phyloP scores from a whole-genome alignment of 768 basidiomycete species.

The Dioszegia crocea region DNA sequence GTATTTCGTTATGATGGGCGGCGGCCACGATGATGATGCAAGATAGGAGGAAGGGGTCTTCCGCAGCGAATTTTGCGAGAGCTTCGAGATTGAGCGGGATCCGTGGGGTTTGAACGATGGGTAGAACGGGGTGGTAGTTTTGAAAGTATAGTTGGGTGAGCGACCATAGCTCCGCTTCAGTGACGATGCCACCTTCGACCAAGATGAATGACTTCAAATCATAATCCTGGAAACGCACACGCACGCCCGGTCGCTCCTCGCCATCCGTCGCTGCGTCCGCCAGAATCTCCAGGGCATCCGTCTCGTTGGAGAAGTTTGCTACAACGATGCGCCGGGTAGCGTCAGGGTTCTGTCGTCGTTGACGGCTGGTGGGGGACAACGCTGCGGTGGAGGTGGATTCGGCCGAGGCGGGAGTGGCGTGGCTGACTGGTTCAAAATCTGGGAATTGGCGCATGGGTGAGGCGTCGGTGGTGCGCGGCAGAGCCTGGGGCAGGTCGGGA shows the following conservation, averaged over 20 bases:
- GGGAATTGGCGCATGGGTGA: not conserved
- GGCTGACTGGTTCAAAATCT: not conserved
- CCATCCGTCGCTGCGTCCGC: slow-evolving; percentile 41
- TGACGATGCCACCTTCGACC: slow-evolving; percentile 32
- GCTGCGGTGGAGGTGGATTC: slow-evolving; percentile 21
- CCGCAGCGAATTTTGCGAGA: slow-evolving; percentile 24
- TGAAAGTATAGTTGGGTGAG: slow-evolving; percentile 32
- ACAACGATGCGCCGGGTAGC: slow-evolving; percentile 39
- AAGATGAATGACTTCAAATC: slow-evolving; percentile 25
- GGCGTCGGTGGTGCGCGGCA: not conserved
- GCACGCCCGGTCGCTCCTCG: not conserved
- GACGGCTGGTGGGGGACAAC: slow-evolving; percentile 21
- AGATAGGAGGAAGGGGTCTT: slow-evolving; percentile 35
- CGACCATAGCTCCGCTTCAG: slow-evolving; percentile 19
- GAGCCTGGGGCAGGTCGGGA: slow-evolving; percentile 6
- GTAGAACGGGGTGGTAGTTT: slow-evolving; percentile 35
- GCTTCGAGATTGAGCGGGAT: slow-evolving; percentile 31
- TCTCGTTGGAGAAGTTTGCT: slow-evolving; percentile 44
- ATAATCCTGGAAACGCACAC: slow-evolving; percentile 13
- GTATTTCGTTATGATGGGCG: slow-evolving; percentile 27
- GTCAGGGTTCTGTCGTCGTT: slow-evolving; percentile 19
- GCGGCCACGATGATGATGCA: slow-evolving; percentile 38
- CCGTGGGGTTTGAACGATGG: slow-evolving; percentile 23
- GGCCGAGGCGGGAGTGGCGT: slow-evolving; percentile 5
- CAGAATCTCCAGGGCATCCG: slow-evolving; percentile 45